Percentiles rank a stretch among this genome's conserved stretches.
These are phyloP conservation scores for Hyphopichia fennica DNA, from an alignment of 1,139 yeast genomes.

Conservation along the genomic window DNA sequence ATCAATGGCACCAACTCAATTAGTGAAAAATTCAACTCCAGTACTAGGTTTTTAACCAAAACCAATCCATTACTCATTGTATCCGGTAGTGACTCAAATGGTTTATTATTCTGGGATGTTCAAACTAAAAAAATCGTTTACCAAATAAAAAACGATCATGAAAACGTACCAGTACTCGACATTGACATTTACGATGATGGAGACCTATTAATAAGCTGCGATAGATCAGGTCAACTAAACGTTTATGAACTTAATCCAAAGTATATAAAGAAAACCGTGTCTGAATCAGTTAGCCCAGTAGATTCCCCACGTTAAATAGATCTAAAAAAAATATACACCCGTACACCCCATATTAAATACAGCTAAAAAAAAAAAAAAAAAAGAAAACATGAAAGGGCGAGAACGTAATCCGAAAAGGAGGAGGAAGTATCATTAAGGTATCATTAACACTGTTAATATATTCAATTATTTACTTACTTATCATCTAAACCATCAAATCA, in stretches of 20 bases:
- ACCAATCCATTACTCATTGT: slow-evolving; percentile 44
- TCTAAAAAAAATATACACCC: not conserved
- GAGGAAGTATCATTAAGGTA: not conserved
- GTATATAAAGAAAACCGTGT: slow-evolving; percentile 4
- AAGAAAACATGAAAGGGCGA: too few species aligned
- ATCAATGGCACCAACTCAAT: slow-evolving; percentile 24
- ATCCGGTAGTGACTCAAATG: slow-evolving; percentile 67
- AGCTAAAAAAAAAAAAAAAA: not conserved
- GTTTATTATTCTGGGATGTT: slow-evolving; percentile 71
- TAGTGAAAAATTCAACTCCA: slow-evolving; percentile 49
- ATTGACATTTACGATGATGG: slow-evolving; percentile 44
- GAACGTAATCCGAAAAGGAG: not conserved
- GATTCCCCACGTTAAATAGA: slow-evolving; percentile 1
- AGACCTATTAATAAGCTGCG: slow-evolving; percentile 38
- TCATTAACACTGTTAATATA: too few species aligned
- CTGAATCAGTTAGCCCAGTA: not conserved
- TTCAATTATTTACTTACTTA: too few species aligned
- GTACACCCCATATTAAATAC: not conserved
- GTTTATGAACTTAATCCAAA: slow-evolving; percentile 22
- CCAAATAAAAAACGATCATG: slow-evolving; percentile 12
- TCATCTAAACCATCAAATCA: too few species aligned
- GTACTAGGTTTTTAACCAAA: slow-evolving; percentile 45
- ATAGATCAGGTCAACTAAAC: slow-evolving; percentile 23
- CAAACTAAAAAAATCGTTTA: slow-evolving; percentile 59
- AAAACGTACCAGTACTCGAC: slow-evolving; percentile 45